Conservation (phyloP, 495 filamentous ascomycete genomes). For the Neurospora sp. region DNA sequence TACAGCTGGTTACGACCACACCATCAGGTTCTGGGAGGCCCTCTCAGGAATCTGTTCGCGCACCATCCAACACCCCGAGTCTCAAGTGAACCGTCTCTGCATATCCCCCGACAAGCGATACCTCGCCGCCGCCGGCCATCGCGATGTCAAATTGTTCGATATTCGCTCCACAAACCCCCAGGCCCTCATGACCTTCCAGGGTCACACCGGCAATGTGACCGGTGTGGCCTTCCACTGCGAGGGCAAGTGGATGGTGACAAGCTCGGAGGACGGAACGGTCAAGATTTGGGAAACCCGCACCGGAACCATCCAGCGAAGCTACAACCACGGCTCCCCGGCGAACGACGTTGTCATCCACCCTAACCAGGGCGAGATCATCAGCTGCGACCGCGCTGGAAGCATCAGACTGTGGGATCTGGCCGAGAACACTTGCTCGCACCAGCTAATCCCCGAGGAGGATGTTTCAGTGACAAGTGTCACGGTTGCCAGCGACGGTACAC, state of each 20-base stretch:
- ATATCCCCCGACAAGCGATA: constrained; percentile 97
- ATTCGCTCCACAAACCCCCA: constrained; percentile 94
- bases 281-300: constrained; percentile 97
- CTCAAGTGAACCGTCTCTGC: constrained; percentile 95
- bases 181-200: constrained; percentile 84
- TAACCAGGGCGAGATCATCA: constrained; percentile 95
- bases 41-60: constrained; percentile 95
- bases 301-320: constrained; percentile 83
- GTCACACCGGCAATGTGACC: constrained; percentile 90
- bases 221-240: constrained; percentile 97
- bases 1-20: constrained; percentile 95
- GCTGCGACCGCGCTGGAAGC: constrained; percentile 86
- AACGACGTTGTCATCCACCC: constrained; percentile 98
- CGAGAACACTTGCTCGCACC: constrained; percentile 93
- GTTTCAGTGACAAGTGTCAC: constrained; percentile 88
- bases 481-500: constrained; percentile 84
- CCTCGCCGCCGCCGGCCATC: constrained; percentile 88
- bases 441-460: constrained; percentile 93
- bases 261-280: constrained; percentile 91
- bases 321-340: constrained; percentile 73
- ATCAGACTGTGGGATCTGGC: constrained; percentile 94
- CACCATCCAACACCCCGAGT: constrained; percentile 94
- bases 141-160: constrained; percentile 92
- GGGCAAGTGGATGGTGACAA: constrained; percentile 99
- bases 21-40: constrained; percentile 98